Base-by-base conservation (phyloP, 2,329 filamentous ascomycete genomes). In the Zalaria sp. region DNA sequence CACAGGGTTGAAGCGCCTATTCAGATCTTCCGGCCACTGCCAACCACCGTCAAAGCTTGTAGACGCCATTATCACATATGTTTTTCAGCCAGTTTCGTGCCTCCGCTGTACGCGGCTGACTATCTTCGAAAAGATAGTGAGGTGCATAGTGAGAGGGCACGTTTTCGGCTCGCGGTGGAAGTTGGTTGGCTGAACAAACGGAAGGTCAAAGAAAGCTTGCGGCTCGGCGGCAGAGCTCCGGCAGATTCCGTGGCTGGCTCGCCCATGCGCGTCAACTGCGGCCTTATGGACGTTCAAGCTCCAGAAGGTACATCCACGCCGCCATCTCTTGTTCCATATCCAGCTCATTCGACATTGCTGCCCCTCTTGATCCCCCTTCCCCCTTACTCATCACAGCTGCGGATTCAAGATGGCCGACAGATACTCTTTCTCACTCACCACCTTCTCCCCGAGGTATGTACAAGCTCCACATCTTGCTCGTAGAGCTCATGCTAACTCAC, bases 401-500 rank as follows among this genome's bases (percentile, higher is more conserved):
- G 18, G 18, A 32, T 36, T 49, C 58, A 71, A 51, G 61, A 98
- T 98, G 89, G 89, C 91, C 60, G 91, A 98, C 68, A 77, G 91
- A 72, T 98, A 98, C 69, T 95, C 89, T 43, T 98, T 98, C 79
- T 98, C 91, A 46, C 77, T 98, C 63, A 98, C 91, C 50, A 98
- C 91, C 51, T 98, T 98, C 81, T 96, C 91, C 59, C 91, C 91
- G 64, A 98, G 89, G 91, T 93, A 79, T 67, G 78, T 59, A 50
- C 8, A 40, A 46, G 49, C 54, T 47, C 34, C 44, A 32, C 27
- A 35, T 25, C 35, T 29, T 43, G 43, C 37, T 27, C 34, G 35
- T 41, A 44, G 32, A 27, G 45, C 44, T 39, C 39, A 48, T 57
- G 63, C 69, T 75, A 65, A 77, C 61, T 53, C 45, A 47, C 38